Evolutionary conservation across 768 basidiomycete species (phyloP).

Genomic region (Auriculariales sp.): DNA sequence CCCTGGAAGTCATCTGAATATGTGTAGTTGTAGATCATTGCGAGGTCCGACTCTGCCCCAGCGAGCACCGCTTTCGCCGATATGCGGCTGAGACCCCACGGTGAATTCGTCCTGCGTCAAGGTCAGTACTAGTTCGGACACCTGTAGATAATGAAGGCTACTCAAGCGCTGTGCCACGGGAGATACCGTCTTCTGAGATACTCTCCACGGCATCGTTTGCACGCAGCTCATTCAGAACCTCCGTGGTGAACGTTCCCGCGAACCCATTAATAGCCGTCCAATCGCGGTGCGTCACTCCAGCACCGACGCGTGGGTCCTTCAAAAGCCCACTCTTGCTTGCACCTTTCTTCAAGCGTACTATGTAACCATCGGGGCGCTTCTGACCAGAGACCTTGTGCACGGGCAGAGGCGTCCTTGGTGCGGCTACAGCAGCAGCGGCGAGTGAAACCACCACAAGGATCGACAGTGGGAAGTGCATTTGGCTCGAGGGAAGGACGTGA

Average conservation of each 20-base stretch:
- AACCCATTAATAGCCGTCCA: slow-evolving; percentile 5
- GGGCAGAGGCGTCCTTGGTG: no score
- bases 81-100: slow-evolving; percentile 8
- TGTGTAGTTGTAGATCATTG: slow-evolving; percentile 6
- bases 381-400: no score
- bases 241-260: slow-evolving; percentile 1
- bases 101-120: slow-evolving; percentile 1
- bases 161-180: no score
- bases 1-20: neutral
- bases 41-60: neutral
- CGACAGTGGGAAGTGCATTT: no score
- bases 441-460: no score
- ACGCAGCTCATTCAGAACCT: slow-evolving; percentile 1
- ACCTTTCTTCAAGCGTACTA: neutral
- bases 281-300: neutral
- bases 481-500: no score
- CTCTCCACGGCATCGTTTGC: slow-evolving; percentile 4
- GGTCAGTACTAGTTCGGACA: no score
- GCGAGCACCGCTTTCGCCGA: neutral
- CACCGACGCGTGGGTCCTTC: neutral
- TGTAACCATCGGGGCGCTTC: no score
- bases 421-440: no score
- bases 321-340: neutral
- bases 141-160: no score
- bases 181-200: slow-evolving; percentile 3